Evolutionary conservation across 2,329 filamentous ascomycete genomes (phyloP).

Genomic region (Fusarium globosum): DNA sequence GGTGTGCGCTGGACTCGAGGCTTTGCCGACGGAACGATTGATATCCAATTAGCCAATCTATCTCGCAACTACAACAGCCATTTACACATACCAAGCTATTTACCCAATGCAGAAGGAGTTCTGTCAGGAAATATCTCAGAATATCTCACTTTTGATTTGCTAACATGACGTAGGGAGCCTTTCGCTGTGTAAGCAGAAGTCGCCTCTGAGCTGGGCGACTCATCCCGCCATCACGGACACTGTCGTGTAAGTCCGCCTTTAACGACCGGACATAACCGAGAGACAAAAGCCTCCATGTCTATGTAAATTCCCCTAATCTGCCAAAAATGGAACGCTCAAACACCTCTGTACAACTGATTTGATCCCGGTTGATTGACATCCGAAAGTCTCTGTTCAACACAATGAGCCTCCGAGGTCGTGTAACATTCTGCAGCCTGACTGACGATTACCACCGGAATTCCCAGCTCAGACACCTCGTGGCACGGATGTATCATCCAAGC

Average conservation of each 20-base stretch:
- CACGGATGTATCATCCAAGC: slow-evolving; percentile 6
- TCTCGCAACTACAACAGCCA: slow-evolving; percentile 1
- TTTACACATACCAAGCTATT: slow-evolving; percentile 19
- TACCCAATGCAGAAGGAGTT: slow-evolving; percentile 28
- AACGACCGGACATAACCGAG: slow-evolving; percentile 34
- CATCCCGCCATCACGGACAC: slow-evolving; percentile 5
- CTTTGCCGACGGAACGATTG: slow-evolving; percentile 5
- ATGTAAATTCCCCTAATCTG: slow-evolving; percentile 21
- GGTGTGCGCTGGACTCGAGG: slow-evolving; percentile 23
- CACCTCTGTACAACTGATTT: slow-evolving; percentile 11
- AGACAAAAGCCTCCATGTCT: slow-evolving; percentile 19
- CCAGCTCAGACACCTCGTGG: slow-evolving; percentile 5
- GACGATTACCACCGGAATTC: slow-evolving; percentile 1
- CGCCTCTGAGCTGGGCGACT: slow-evolving; percentile 1
- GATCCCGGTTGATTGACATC: slow-evolving; percentile 5
- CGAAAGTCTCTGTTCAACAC: neutral
- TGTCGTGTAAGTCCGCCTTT: slow-evolving; percentile 29
- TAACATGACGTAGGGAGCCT: slow-evolving; percentile 28
- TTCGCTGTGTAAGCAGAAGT: slow-evolving; percentile 20
- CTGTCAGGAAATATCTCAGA: slow-evolving; percentile 2
- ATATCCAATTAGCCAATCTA: slow-evolving; percentile 31
- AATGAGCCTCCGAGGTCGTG: slow-evolving; percentile 4
- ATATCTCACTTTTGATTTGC: slow-evolving; percentile 11
- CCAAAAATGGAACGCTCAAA: slow-evolving; percentile 20
- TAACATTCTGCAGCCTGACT: slow-evolving; percentile 5